These are phyloP conservation scores for Scutellaria galericulata DNA, from an alignment of 257 asterid genomes.

Conservation along the genomic window DNA sequence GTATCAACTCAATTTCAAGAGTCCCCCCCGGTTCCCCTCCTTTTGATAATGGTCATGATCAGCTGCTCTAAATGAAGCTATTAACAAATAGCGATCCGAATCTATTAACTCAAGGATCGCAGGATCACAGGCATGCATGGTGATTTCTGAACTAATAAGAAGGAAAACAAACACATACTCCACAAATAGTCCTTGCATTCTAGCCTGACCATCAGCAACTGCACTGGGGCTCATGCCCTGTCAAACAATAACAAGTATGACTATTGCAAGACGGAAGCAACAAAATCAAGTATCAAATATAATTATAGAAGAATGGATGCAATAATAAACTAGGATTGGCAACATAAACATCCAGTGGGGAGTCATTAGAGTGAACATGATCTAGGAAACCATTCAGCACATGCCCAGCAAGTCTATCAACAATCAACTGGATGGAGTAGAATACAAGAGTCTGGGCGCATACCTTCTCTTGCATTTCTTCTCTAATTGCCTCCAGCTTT, in stretches of 20 bases:
- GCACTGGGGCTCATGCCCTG: constrained; percentile 83
- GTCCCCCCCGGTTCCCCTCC: neutral
- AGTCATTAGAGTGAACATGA: neutral
- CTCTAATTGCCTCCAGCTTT: constrained; percentile 67
- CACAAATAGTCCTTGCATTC: constrained; percentile 61
- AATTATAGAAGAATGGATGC: constrained; percentile 27
- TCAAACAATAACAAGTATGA: constrained; percentile 29
- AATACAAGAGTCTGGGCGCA: constrained; percentile 29
- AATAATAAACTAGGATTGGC: constrained; percentile 21
- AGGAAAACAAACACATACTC: constrained; percentile 62
- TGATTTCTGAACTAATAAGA: constrained; percentile 28
- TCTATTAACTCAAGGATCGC: constrained; percentile 16
- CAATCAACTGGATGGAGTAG: constrained; percentile 30
- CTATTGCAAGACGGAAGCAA: constrained; percentile 24
- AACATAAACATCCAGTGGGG: constrained; percentile 24
- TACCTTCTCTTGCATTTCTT: constrained; percentile 82
- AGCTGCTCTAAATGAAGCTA: constrained; percentile 17
- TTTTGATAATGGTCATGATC: constrained; percentile 8
- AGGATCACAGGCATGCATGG: constrained; percentile 20
- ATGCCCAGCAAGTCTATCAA: neutral
- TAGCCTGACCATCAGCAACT: constrained; percentile 78
- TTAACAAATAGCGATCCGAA: constrained; percentile 10
- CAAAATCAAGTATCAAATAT: constrained; percentile 15
- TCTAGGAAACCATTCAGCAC: constrained; percentile 7
- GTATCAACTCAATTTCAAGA: no score